These are phyloP conservation scores for Xerocomellus chrysenteron DNA, from an alignment of 768 basidiomycete genomes.

Conservation along the genomic window DNA sequence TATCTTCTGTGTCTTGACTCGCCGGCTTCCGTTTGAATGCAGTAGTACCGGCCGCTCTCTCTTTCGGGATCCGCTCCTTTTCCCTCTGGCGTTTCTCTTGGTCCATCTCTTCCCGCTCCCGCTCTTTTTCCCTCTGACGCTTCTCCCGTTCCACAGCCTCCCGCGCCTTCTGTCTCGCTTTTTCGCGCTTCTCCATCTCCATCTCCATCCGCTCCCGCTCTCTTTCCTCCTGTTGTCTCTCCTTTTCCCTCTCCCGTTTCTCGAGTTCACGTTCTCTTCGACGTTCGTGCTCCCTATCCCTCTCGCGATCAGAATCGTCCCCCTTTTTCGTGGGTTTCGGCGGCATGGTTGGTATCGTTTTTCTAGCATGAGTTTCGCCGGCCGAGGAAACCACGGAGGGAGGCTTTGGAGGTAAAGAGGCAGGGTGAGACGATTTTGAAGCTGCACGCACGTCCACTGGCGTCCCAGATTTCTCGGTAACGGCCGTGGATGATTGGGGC, in stretches of 20 bases:
- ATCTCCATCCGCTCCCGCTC: constrained; percentile 16
- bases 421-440: constrained; percentile 26
- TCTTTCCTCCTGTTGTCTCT: constrained; percentile 24
- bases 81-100: constrained; percentile 23
- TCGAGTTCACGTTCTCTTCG: constrained; percentile 27
- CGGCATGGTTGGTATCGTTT: constrained; percentile 25
- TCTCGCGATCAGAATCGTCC: constrained; percentile 32
- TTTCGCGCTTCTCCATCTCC: constrained; percentile 23
- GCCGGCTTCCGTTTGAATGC: constrained; percentile 43
- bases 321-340: constrained; percentile 20
- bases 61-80: constrained; percentile 24
- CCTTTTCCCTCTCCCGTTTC: constrained; percentile 22
- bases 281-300: constrained; percentile 24
- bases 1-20: constrained; percentile 32
- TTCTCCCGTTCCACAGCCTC: constrained; percentile 27
- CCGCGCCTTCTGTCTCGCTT: constrained; percentile 18
- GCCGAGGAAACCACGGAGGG: constrained; percentile 28
- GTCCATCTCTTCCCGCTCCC: constrained; percentile 24
- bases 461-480: constrained; percentile 23
- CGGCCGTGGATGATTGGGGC: constrained; percentile 20
- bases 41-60: constrained; percentile 15
- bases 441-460: constrained; percentile 6
- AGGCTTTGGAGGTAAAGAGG: constrained; percentile 37
- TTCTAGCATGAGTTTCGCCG: constrained; percentile 27
- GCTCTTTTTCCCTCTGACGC: constrained; percentile 23